Evolutionary conservation across 2,329 filamentous ascomycete species (phyloP).

Genomic region (Polytolypa hystricis): DNA sequence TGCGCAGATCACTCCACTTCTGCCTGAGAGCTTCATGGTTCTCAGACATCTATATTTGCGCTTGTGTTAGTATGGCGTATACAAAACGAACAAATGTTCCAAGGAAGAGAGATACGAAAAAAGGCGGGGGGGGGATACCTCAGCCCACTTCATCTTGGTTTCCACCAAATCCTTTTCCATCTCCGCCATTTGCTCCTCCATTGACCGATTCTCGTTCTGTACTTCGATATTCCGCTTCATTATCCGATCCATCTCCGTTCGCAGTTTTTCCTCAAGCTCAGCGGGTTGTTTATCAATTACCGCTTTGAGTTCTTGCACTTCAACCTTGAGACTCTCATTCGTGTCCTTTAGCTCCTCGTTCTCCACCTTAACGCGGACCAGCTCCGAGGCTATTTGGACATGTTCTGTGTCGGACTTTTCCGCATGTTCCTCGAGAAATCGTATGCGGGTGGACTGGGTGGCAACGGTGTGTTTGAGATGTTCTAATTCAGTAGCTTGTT

Average conservation of each 20-base stretch:
- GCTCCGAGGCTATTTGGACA: slow-evolving; percentile 76
- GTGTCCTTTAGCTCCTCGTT: slow-evolving; percentile 82
- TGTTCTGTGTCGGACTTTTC: slow-evolving; percentile 86
- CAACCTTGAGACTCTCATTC: slow-evolving; percentile 76
- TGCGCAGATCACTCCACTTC: slow-evolving; percentile 64
- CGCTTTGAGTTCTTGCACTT: slow-evolving; percentile 72
- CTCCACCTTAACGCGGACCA: slow-evolving; percentile 85
- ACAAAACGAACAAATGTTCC: too few relatives aligned
- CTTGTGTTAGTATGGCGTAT: neutral
- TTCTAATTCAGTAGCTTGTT: slow-evolving; percentile 71
- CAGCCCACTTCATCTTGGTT: slow-evolving; percentile 89
- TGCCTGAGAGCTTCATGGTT: slow-evolving; percentile 60
- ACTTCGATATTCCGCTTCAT: slow-evolving; percentile 90
- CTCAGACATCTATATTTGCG: slow-evolving; percentile 48
- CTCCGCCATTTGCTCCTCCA: slow-evolving; percentile 83
- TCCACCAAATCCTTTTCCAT: slow-evolving; percentile 87
- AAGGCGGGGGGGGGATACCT: slow-evolving; percentile 53
- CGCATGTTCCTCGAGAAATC: slow-evolving; percentile 73
- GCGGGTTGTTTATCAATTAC: slow-evolving; percentile 83
- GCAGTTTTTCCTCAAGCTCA: slow-evolving; percentile 73
- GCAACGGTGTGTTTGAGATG: slow-evolving; percentile 56
- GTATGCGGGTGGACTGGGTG: slow-evolving; percentile 62
- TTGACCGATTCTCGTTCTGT: slow-evolving; percentile 76
- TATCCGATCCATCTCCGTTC: slow-evolving; percentile 76
- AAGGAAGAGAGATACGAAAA: slow-evolving; percentile 2